These are phyloP conservation scores for Euphorbia lathyris DNA, from an alignment of 345 rosid species.

Conservation along the genomic window DNA sequence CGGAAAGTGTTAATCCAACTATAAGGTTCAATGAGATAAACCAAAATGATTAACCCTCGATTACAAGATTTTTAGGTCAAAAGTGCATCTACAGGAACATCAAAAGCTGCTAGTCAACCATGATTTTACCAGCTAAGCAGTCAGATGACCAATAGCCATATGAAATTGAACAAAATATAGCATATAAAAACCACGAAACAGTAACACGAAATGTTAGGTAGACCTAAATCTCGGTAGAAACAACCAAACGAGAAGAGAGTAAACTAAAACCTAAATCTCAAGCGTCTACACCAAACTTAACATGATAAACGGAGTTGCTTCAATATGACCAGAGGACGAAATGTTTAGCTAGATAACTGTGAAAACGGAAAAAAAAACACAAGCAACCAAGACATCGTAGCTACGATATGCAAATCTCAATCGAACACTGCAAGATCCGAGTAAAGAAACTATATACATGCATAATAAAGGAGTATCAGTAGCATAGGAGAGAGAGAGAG, in stretches of 20 bases:
- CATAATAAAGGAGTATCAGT: not conserved
- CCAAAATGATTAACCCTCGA: too few species aligned
- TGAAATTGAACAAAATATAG: not conserved
- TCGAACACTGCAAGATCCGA: not conserved
- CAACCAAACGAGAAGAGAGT: too few species aligned
- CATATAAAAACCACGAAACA: not conserved
- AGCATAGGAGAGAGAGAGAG: not conserved
- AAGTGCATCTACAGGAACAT: too few species aligned
- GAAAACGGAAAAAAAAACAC: not conserved
- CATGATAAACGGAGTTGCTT: not conserved
- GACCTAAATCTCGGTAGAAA: too few species aligned
- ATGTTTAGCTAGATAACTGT: not conserved
- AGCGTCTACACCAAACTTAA: not conserved
- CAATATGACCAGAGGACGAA: not conserved
- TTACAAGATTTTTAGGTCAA: too few species aligned
- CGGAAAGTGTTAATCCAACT: too few species aligned
- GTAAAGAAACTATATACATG: not conserved
- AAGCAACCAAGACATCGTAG: not conserved
- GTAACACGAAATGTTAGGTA: not conserved
- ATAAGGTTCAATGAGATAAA: too few species aligned
- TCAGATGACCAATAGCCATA: not conserved
- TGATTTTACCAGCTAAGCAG: not conserved
- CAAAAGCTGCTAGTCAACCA: too few species aligned
- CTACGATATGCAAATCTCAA: too few species aligned
- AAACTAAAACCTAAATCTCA: not conserved